Conservation (phyloP, 2,329 filamentous ascomycete species). For the Claviceps humidiphila region DNA sequence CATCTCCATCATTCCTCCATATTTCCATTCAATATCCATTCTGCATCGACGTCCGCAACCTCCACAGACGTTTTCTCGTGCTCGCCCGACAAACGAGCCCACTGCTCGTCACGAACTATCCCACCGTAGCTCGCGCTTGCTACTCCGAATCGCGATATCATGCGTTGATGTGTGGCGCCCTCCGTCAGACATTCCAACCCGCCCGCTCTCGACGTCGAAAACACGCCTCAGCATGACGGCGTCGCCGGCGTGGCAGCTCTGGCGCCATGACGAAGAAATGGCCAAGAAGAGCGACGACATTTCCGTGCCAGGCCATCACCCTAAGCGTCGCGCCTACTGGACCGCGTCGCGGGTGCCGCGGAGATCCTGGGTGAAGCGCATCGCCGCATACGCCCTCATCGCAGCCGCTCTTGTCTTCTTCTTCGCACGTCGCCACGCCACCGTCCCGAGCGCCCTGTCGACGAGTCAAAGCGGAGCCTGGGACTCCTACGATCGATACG, state of each 20-base stretch:
- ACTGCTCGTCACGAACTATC: neutral
- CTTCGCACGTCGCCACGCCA: conserved; percentile 10
- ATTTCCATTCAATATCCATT: too few relatives aligned
- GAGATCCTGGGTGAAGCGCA: conserved; percentile 41
- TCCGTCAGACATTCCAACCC: neutral
- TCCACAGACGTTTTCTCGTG: too few relatives aligned
- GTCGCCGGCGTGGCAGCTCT: conserved; percentile 20
- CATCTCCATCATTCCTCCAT: too few relatives aligned
- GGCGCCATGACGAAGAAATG: conserved; percentile 40
- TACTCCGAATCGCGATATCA: neutral
- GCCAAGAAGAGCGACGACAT: conserved; percentile 49
- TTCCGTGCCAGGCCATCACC: conserved; percentile 10
- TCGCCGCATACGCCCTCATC: conserved; percentile 32
- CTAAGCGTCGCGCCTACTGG: conserved; percentile 22
- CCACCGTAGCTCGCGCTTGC: neutral
- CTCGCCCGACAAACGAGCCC: neutral
- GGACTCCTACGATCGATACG: neutral
- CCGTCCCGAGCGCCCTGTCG: conserved; percentile 12
- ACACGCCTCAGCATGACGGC: conserved; percentile 1
- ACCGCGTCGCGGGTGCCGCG: conserved; percentile 28
- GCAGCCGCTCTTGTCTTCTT: conserved; percentile 42
- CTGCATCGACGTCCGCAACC: too few relatives aligned
- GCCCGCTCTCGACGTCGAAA: neutral
- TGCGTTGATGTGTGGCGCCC: neutral
- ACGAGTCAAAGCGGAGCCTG: neutral